Base-by-base conservation (phyloP, 257 asterid species). In the Verbascum thapsus region DNA sequence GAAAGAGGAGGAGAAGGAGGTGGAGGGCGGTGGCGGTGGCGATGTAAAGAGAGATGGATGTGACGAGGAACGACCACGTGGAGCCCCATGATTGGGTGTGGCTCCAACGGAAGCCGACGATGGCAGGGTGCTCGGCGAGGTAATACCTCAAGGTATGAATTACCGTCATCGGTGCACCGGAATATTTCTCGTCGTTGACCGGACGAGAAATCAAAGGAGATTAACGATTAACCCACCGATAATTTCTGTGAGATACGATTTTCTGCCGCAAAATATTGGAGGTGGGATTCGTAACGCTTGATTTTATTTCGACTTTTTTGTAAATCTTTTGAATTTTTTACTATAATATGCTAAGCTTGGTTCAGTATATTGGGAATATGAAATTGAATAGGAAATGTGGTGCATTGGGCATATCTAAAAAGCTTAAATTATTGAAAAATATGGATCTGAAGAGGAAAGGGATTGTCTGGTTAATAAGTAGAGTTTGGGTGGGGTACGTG, bases 71-170 rank as follows among this genome's bases (percentile, higher is more conserved):
- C 0, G 80, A 76, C 96, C 97, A 90, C 23, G 97, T 87, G 74
- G 88, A 81, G 4, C 90, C 96, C 90, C 91, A 85, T 3, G 85
- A 78, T 37, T 81, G 78, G 75, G 75, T 12, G 80, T 77, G 81
- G 76, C 79, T 81, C 97, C 97, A 90, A 0, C 96, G 85, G 88
- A 90, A 90, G 3, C 72, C 74, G 44, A 90, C 84, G 56, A 90
- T 78, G 11, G 92, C 72, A 4, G 96, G 97, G 58, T 90, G 97
- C 74, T 90, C 92, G 26, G 97, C 74, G 32, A 90, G 81, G 72
- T 87, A 80, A 71, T 76, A 87, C 26, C 76, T 64, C 30, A n/a
- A 78, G 11, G 64, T 60, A 66, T 76, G 44, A 72, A 67, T 64
- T 70, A 61, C 78, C n/a, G 71, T 19, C 65, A 61, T 26, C 66